Conservation (phyloP, 108 stramenopile genomes). For the Seminavis robusta region DNA sequence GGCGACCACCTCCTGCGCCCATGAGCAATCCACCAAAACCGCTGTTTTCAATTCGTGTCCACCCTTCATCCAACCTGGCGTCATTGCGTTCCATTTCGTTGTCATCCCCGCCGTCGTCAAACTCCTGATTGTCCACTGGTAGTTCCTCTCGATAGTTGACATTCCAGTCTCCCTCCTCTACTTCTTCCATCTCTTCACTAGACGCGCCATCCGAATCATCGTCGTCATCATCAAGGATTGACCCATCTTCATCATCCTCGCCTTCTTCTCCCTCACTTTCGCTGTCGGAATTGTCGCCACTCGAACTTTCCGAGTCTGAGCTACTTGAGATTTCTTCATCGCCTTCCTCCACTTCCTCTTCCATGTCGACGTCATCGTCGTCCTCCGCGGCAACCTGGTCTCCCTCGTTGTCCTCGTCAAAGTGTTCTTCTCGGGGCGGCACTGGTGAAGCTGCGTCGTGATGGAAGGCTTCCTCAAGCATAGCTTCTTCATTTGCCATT, state of each 20-base stretch:
- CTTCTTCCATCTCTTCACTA: conserved; percentile 29
- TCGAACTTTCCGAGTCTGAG: neutral
- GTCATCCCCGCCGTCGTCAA: conserved; percentile 22
- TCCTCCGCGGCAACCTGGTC: conserved; percentile 26
- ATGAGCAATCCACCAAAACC: conserved; percentile 50
- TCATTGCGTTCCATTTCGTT: conserved; percentile 13
- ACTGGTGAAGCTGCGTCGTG: conserved; percentile 5
- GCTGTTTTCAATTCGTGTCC: conserved; percentile 68
- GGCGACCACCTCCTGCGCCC: conserved; percentile 11
- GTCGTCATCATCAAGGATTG: conserved; percentile 37
- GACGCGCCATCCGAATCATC: conserved; percentile 22
- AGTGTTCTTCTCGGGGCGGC: conserved; percentile 9
- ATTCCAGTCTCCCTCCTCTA: conserved; percentile 22
- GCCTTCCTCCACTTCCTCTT: conserved; percentile 26
- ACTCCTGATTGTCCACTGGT: conserved; percentile 2
- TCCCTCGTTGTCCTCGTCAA: conserved; percentile 12
- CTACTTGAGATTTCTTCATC: conserved; percentile 25
- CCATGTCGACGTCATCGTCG: conserved; percentile 23
- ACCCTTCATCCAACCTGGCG: conserved; percentile 49
- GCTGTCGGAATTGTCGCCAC: conserved; percentile 15
- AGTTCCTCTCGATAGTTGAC: conserved; percentile 5
- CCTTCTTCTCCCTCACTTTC: conserved; percentile 36
- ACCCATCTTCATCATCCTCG: conserved; percentile 47
- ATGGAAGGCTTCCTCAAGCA: conserved; percentile 53
- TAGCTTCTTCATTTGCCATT: conserved; percentile 43